Conservation (phyloP, 2,329 filamentous ascomycete genomes). For the Fusarium domesticum region DNA sequence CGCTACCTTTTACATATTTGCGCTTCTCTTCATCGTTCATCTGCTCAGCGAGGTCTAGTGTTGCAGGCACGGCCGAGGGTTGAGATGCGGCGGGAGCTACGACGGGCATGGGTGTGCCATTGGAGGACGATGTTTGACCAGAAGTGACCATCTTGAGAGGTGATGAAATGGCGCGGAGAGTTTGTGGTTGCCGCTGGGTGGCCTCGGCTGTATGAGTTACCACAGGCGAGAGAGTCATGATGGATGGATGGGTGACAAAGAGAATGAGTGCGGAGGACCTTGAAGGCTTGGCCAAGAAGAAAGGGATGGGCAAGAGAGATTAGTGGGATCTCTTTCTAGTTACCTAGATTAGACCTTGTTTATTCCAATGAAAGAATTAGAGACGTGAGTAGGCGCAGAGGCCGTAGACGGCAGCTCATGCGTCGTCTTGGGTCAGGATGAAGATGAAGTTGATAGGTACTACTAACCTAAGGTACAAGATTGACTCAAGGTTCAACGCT, state of each 20-base stretch:
- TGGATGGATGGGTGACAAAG: conserved; percentile 10
- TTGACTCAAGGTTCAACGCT: neutral
- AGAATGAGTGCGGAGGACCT: neutral
- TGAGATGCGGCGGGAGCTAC: conserved; percentile 25
- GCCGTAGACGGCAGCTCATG: too few species aligned
- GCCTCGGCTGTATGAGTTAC: conserved; percentile 39
- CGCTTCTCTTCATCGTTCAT: conserved; percentile 77
- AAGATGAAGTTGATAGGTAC: neutral
- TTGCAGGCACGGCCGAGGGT: conserved; percentile 35
- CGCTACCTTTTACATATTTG: conserved; percentile 82
- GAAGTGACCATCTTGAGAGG: conserved; percentile 43
- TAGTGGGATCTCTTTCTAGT: too few species aligned
- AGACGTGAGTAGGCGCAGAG: neutral
- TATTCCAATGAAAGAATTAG: too few species aligned
- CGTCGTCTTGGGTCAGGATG: conserved; percentile 2
- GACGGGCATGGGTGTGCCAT: conserved; percentile 43
- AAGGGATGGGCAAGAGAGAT: too few species aligned
- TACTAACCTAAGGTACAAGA: conserved; percentile 6
- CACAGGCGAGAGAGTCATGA: conserved; percentile 48
- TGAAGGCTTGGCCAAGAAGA: too few species aligned
- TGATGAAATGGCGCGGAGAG: conserved; percentile 39
- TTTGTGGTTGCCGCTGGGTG: conserved; percentile 25
- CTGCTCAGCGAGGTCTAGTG: conserved; percentile 68
- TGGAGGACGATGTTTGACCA: conserved; percentile 35
- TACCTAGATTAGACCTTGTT: too few species aligned